Evolutionary conservation across 208 protist genomes (phyloP), one percentile per base, ranked within the genome.

Genomic region (Trypanosoma avium): DNA sequence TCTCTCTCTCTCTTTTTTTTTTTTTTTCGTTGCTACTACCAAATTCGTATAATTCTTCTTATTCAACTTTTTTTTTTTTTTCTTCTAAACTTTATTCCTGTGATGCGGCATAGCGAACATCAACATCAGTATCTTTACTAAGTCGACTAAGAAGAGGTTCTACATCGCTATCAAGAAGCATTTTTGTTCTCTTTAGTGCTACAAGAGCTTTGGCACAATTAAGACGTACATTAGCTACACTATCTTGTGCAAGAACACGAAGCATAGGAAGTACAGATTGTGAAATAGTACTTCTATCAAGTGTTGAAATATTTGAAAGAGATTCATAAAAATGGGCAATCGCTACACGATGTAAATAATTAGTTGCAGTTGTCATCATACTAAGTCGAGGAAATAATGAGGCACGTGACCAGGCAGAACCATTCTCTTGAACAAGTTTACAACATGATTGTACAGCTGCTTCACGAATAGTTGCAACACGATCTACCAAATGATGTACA

Each of bases 381-480:
- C 76, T 70, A 61, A 95, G 67, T 45, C 84, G 80, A 36, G 86
- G 86, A 48, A 95, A 79, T 6, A 95, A 77, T 43, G 72, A 63
- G n/a, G 57, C 38, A 6, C 75, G 67, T 21, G 84, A 76, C 86
- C 90, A 95, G 6, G 56, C 54, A 9, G 61, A 47, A 13, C 90
- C 86, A 58, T 81, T 86, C 70, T 88, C 81, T 8, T 70, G 60
- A 1, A 92, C 82, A 6, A 95, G 73, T 55, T 80, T 76, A 60
- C 90, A 90, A 62, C 86, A 93, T n/a, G 90, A 90, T 56, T 81
- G 75, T 32, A 90, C 84, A 9, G 86, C 90, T 8, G 90, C 75
- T 24, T 88, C 80, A 33, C 90, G 90, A 49, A 95, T 95, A 9
- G 86, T 87, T 2, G 90, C 81, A 19, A 95, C 90, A 62, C 90